Conservation (phyloP, 257 asterid genomes). For the Galeopsis tetrahit region DNA sequence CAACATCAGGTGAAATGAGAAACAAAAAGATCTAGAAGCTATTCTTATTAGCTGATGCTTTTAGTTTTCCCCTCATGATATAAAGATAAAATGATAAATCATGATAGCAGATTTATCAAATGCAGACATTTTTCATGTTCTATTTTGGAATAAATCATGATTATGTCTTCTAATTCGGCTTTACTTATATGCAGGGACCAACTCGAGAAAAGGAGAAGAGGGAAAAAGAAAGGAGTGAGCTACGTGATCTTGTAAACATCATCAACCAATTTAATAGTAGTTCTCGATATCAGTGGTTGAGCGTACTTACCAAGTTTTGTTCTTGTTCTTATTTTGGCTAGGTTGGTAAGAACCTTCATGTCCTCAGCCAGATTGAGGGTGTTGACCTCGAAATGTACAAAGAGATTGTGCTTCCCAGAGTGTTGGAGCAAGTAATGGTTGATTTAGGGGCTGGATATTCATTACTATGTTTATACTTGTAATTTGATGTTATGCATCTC, state of each 20-base stretch:
- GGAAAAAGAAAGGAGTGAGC: slow-evolving; percentile 97
- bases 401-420: slow-evolving; percentile 91
- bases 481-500: slow-evolving; percentile 30
- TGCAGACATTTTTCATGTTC: slow-evolving; percentile 43
- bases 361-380: slow-evolving; percentile 98
- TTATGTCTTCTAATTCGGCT: slow-evolving; percentile 48
- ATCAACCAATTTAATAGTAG: slow-evolving; percentile 23
- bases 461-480: slow-evolving; percentile 13
- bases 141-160: slow-evolving; percentile 40
- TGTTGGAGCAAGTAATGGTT: slow-evolving; percentile 85
- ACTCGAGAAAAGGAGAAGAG: slow-evolving; percentile 93
- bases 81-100: slow-evolving; percentile 40
- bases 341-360: slow-evolving; percentile 99
- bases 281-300: slow-evolving; percentile 32
- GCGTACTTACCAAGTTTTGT: slow-evolving; percentile 36
- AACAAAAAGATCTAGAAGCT: slow-evolving; percentile 38
- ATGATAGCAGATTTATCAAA: slow-evolving; percentile 48
- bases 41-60: slow-evolving; percentile 45
- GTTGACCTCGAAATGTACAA: slow-evolving; percentile 97
- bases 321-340: slow-evolving; percentile 47
- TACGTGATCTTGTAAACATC: slow-evolving; percentile 90
- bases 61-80: slow-evolving; percentile 40
- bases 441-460: slow-evolving; percentile 26
- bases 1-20: slow-evolving; percentile 91
- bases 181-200: slow-evolving; percentile 86